Evolutionary conservation across 2,329 filamentous ascomycete genomes (phyloP).

Genomic region (Metarhizium sp.): DNA sequence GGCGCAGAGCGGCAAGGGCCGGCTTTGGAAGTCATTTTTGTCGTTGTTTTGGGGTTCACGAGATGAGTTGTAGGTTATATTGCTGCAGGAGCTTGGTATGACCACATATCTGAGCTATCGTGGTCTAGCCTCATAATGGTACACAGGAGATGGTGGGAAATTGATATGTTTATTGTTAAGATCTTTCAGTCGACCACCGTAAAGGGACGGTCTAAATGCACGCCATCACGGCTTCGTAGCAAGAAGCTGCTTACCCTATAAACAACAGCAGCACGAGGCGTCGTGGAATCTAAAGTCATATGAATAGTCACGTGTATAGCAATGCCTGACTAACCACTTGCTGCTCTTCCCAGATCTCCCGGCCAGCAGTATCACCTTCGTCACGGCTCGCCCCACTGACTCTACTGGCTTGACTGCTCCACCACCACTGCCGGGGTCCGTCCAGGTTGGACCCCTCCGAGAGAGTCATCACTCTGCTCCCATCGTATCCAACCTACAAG

Average conservation of each 20-base stretch:
- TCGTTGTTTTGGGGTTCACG: constrained; percentile 6
- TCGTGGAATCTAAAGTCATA: not conserved
- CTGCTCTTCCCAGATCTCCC: no score
- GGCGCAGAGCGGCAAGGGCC: not conserved
- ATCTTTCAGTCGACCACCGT: no score
- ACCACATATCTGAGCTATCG: not conserved
- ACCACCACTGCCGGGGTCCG: constrained; percentile 9
- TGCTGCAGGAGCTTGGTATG: not conserved
- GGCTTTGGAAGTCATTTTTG: constrained; percentile 1
- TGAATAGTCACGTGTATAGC: not conserved
- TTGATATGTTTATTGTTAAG: no score
- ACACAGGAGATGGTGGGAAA: no score
- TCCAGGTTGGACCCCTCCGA: constrained; percentile 8
- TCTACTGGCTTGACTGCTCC: constrained; percentile 1
- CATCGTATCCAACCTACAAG: not conserved
- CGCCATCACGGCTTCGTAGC: no score
- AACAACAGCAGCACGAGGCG: no score
- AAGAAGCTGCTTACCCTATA: no score
- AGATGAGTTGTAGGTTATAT: not conserved
- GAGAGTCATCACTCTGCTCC: constrained; percentile 3
- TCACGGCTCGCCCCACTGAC: not conserved
- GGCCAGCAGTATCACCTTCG: no score
- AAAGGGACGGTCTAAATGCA: no score
- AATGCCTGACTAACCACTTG: not conserved
- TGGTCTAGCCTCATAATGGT: not conserved